These are phyloP conservation scores for Hansenula sp. DNA, from an alignment of 1,139 yeast species.

Conservation along the genomic window DNA sequence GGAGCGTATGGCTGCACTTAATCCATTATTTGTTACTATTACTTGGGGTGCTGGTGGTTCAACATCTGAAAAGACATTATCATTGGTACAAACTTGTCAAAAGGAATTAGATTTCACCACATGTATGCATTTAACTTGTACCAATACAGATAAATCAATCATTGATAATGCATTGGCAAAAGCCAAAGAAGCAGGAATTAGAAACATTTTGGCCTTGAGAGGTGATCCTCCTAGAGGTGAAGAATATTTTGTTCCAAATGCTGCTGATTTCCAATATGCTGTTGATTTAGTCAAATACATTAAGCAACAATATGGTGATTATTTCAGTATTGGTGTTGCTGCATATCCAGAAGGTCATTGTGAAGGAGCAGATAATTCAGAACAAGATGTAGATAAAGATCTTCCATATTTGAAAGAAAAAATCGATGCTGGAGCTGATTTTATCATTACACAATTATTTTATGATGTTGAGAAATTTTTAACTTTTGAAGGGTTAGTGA, in stretches of 20 bases:
- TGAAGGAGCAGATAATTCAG: conserved; percentile 62
- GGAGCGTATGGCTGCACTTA: conserved; percentile 81
- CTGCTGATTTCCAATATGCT: conserved; percentile 54
- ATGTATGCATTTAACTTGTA: conserved; percentile 92
- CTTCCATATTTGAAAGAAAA: conserved; percentile 76
- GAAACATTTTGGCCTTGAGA: conserved; percentile 84
- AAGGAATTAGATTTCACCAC: conserved; percentile 76
- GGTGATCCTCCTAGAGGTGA: conserved; percentile 95
- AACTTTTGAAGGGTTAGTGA: conserved; percentile 39
- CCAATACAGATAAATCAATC: conserved; percentile 75
- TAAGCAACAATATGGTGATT: conserved; percentile 60
- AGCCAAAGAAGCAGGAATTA: conserved; percentile 76
- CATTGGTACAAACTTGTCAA: conserved; percentile 75
- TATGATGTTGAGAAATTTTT: conserved; percentile 59
- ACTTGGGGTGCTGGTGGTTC: conserved; percentile 99
- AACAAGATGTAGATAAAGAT: conserved; percentile 62
- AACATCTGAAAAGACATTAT: conserved; percentile 81
- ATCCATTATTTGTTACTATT: conserved; percentile 85
- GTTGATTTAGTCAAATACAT: conserved; percentile 82
- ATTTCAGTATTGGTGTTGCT: conserved; percentile 86
- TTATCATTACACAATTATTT: conserved; percentile 84
- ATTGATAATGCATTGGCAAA: conserved; percentile 72
- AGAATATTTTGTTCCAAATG: conserved; percentile 49
- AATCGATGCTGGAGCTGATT: conserved; percentile 92
- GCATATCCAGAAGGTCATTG: conserved; percentile 98